A percentile compares a stretch with the other conserved stretches of the same genome.
phyloP scores from a whole-genome alignment of 352 stramenopile species.

The Globisporangium viniferum region DNA sequence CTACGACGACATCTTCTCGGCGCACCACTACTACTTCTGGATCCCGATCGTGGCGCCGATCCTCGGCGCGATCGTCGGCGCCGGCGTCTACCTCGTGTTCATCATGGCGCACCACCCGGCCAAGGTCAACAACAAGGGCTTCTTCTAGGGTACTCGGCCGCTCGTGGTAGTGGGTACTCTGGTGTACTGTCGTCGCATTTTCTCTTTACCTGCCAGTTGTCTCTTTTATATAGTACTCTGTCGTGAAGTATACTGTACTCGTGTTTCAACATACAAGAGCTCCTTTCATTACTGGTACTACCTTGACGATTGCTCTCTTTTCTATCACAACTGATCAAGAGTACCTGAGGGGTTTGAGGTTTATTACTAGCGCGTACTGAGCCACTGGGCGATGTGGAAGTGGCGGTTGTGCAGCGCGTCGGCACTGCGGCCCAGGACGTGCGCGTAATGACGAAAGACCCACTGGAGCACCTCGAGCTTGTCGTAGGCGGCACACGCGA shows the following conservation, averaged over 20 bases:
- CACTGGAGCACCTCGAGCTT: constrained; percentile 8
- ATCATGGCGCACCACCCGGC: constrained; percentile 35
- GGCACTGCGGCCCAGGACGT: neutral
- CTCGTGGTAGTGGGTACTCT: neutral
- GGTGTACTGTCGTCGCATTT: neutral
- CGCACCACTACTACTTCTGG: constrained; percentile 34
- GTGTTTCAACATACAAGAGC: neutral
- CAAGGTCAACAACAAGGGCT: constrained; percentile 21
- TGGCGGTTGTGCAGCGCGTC: neutral
- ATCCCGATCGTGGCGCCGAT: constrained; percentile 32
- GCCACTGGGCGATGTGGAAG: constrained; percentile 11
- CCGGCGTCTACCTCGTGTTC: constrained; percentile 24
- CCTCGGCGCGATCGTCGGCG: constrained; percentile 24
- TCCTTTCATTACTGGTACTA: neutral
- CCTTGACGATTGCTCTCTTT: neutral
- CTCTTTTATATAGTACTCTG: neutral
- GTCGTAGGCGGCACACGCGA: constrained; percentile 1
- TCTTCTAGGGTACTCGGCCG: constrained; percentile 17
- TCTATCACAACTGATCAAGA: neutral
- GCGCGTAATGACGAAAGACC: neutral
- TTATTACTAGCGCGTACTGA: neutral
- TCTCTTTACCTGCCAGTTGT: neutral
- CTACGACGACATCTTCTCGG: constrained; percentile 27
- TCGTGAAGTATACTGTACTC: neutral
- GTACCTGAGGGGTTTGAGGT: neutral